Conservation (phyloP, 2,329 filamentous ascomycete genomes). For the Stemphylium lycopersici region DNA sequence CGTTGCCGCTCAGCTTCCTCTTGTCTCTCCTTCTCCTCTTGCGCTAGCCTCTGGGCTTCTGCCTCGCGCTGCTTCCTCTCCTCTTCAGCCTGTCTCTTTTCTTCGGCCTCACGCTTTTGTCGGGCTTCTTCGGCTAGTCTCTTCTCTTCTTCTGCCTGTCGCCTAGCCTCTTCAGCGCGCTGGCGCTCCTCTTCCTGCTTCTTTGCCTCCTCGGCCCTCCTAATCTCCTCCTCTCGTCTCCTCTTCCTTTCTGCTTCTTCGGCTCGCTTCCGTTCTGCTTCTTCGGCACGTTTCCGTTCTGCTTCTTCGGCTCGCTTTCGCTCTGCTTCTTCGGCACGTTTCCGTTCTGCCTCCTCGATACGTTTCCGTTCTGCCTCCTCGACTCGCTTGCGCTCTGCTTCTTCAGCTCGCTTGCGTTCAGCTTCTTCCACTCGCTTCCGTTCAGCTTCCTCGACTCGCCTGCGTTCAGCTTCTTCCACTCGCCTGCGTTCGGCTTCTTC, state of each 20-base stretch:
- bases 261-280: constrained; percentile 50
- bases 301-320: constrained; percentile 48
- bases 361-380: constrained; percentile 40
- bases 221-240: constrained; percentile 50
- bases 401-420: constrained; percentile 51
- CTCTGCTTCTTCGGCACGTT: constrained; percentile 49
- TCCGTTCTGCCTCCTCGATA: constrained; percentile 45
- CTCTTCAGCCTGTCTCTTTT: constrained; percentile 14
- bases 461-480: constrained; percentile 54
- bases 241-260: constrained; percentile 35
- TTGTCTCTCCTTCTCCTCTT: constrained; percentile 37
- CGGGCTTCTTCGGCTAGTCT: constrained; percentile 58
- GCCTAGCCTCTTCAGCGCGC: constrained; percentile 38
- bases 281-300: constrained; percentile 39
- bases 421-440: constrained; percentile 41
- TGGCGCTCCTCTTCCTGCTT: constrained; percentile 50
- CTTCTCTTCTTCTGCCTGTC: constrained; percentile 38
- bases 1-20: constrained; percentile 60
- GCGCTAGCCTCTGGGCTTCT: constrained; percentile 1
- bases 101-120: constrained; percentile 45
- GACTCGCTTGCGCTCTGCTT: constrained; percentile 33
- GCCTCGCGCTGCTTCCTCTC: constrained; percentile 11
- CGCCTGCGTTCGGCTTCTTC: constrained; percentile 59
- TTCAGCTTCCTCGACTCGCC: constrained; percentile 12
- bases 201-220: constrained; percentile 49